Base-by-base conservation (phyloP, 2,329 filamentous ascomycete genomes). In the Cladosporium cucumerinum region DNA sequence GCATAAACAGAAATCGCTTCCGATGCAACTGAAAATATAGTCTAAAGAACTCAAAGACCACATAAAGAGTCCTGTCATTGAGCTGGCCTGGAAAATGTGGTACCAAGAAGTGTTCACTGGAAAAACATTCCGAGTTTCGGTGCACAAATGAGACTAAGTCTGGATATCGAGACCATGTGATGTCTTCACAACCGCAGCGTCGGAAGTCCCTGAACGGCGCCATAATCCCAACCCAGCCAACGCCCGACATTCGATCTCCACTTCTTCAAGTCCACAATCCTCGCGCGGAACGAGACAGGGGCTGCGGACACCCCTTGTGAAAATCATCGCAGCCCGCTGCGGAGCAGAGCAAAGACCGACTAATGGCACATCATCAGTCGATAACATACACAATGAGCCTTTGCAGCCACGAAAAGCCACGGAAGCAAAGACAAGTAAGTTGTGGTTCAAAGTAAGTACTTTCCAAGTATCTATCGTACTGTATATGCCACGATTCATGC, bases 201-300 rank as follows among this genome's bases (percentile, higher is more conserved):
- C 39, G 39, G 8, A n/a, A 46, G 39, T 21, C n/a, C 39, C 39
- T 46, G 39, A 46, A 46, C 39, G 39, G 51, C 51, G 26, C 25
- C 28, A 32, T 7, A 30, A 57, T 57, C 54, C 54, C 32, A 32
- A 57, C 30, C 25, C 32, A 26, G 34, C 16, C 55, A 58, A 26
- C 14, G 10, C 23, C 51, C 55, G 55, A 58, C n/a, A 46, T 58
- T 46, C n/a, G 55, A 28, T 21, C 55, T 58, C 55, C 55, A 46
- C 55, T 57, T 25, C 21, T n/a, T 16, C 16, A 30, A n/a, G 18
- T 54, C 26, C 26, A 54, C n/a, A 46, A 46, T 46, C 39, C 6
- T 46, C 39, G 39, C 39, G 14, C 51, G 51, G 51, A 52, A 26
- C 8, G 28, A 25, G 36, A 43, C 55, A 58, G 36, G 55, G 55